A percentile compares a stretch with the other conserved stretches of the same genome.
phyloP scores from a whole-genome alignment of 306 rosid species.

The Cucurbita pepo region DNA sequence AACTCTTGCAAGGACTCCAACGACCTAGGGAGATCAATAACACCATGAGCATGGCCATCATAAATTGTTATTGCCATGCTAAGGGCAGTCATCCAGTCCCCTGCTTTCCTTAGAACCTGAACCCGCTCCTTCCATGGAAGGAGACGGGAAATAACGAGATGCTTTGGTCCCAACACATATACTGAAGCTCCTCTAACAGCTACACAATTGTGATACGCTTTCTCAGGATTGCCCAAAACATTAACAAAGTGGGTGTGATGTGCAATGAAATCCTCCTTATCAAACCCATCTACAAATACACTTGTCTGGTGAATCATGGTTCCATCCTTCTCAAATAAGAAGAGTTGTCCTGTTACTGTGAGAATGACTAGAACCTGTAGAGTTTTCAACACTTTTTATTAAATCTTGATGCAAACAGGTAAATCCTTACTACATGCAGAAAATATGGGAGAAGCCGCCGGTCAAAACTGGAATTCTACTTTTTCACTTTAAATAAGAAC shows the following conservation, averaged over 20 bases:
- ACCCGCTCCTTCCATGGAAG: conserved; percentile 96
- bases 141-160: conserved; percentile 74
- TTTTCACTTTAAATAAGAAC: background rate
- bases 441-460: background rate
- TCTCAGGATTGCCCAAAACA: conserved; percentile 80
- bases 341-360: conserved; percentile 61
- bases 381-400: conserved; percentile 15
- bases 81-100: conserved; percentile 98
- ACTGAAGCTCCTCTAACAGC: conserved; percentile 92
- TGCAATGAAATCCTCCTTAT: conserved; percentile 66
- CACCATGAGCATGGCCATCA: conserved; percentile 94
- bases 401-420: conserved; percentile 10
- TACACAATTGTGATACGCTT: conserved; percentile 73
- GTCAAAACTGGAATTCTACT: background rate
- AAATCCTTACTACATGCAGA: conserved; percentile 10
- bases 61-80: conserved; percentile 90
- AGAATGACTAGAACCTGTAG: conserved; percentile 84
- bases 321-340: conserved; percentile 78
- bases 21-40: conserved; percentile 84
- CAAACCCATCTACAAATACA: conserved; percentile 48
- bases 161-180: conserved; percentile 71
- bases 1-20: conserved; percentile 80
- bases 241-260: conserved; percentile 76
- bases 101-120: conserved; percentile 69
- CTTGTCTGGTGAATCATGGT: conserved; percentile 83